phyloP scores from a whole-genome alignment of 164 flowering plant species.

The Santalum album region DNA sequence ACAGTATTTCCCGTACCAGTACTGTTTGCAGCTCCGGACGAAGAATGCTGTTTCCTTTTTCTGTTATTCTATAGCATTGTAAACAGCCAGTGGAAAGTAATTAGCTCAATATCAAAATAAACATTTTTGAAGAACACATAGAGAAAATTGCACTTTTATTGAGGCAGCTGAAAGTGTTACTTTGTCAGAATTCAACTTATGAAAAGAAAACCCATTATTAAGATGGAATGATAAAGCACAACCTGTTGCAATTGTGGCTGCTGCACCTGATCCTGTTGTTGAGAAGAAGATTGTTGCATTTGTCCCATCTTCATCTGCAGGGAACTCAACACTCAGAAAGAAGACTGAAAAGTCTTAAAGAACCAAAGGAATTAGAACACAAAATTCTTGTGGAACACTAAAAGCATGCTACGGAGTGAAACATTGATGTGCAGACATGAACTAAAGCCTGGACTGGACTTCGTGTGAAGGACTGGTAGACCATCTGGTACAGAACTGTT shows the following conservation, averaged over 20 bases:
- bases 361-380: neutral
- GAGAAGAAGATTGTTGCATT: constrained; percentile 58
- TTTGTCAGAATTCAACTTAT: neutral
- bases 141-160: no score
- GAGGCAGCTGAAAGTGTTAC: neutral
- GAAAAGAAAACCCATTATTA: neutral
- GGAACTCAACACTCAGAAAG: constrained; percentile 9
- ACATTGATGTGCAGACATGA: no score
- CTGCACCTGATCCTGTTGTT: constrained; percentile 71
- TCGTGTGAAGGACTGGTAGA: no score
- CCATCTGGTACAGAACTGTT: no score
- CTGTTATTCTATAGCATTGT: constrained; percentile 43
- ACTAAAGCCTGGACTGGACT: no score
- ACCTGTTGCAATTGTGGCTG: constrained; percentile 70
- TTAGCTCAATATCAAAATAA: neutral
- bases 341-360: neutral
- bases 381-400: neutral
- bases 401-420: neutral
- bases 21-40: constrained; percentile 84
- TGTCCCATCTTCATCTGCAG: constrained; percentile 59
- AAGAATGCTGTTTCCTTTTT: constrained; percentile 66
- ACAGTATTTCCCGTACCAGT: constrained; percentile 76
- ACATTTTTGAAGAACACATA: neutral
- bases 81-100: constrained; percentile 5
- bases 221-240: constrained; percentile 7